Evolutionary conservation across 768 basidiomycete genomes (phyloP), one percentile per base, ranked within the genome.

Genomic region (Russula sp.): DNA sequence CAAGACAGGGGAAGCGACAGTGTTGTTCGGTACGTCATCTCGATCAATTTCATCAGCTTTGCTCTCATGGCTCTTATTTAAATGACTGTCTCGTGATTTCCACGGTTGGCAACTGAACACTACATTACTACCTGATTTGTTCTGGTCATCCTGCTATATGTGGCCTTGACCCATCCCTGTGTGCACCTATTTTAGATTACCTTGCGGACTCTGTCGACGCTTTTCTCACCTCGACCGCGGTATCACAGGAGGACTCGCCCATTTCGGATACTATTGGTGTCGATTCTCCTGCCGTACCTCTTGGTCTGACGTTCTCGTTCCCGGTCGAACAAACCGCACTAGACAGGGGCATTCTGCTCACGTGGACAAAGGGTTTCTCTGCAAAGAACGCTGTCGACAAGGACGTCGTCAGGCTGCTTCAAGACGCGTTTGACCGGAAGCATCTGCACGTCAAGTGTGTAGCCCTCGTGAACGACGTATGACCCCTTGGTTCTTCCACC

Each of bases 271-370:
- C 81, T 68, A 69, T 75, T 2, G 76, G 83, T 9, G 75, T 79
- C 54, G 65, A 66, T 40, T 57, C 67, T n/a, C 61, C 64, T 27
- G 68, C 72, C 18, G 68, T 89, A 44, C 81, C 84, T 35, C 86
- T 99, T 3, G 97, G 96, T 9, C 81, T 99, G 56, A 98, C 97
- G 0, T 99, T 98, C 74, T 94, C 91, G 34, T 97, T 98, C 78
- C 97, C 97, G 2, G 97, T 98, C 34, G 93, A 97, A 70, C 97
- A 99, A 73, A 94, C 92, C 0, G 94, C 97, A 0, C 81, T 98
- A 27, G 88, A 88, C 69, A 84, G 86, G 27, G 97, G 97, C 1
- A 91, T 86, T 64, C 88, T 99, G 65, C 78, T 98, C 40, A 96
- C 91, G 0, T 94, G 92, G 92, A 98, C 92, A 4, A 96, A 98